Evolutionary conservation across 192 early-diverging fungal genomes (phyloP).

Genomic region (Podila horticola): DNA sequence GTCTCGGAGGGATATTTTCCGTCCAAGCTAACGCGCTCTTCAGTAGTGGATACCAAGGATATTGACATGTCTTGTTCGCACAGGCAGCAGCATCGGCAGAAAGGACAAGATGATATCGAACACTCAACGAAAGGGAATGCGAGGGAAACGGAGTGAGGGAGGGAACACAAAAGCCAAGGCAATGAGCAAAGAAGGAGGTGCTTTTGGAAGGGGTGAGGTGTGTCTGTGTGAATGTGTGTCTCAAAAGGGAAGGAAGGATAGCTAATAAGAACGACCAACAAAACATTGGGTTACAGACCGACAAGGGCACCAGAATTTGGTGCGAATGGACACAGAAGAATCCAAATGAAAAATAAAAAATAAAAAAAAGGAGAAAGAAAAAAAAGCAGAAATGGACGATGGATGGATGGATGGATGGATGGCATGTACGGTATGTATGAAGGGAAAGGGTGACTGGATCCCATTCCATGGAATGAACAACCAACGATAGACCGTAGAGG

Average conservation of each 20-base stretch:
- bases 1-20: too few species aligned
- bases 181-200: background rate
- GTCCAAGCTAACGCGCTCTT: too few species aligned
- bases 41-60: too few species aligned
- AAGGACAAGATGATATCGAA: background rate
- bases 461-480: background rate
- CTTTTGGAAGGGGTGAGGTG: background rate
- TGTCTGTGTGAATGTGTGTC: background rate
- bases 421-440: background rate
- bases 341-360: background rate
- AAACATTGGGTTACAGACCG: conserved; percentile 29
- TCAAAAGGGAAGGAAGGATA: too few species aligned
- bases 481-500: background rate
- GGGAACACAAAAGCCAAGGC: background rate
- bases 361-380: background rate
- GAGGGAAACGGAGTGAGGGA: conserved; percentile 1
- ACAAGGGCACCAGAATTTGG: conserved; percentile 19
- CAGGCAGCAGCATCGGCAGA: background rate
- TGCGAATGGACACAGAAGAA: background rate
- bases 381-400: background rate
- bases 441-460: background rate
- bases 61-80: background rate
- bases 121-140: conserved; percentile 1
- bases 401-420: background rate
- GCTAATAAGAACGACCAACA: background rate